A percentile compares a stretch with the other conserved stretches of the same genome.
Conservation (phyloP, 1,284 basidiomycete genomes). For the Sphagnurus paluster region DNA sequence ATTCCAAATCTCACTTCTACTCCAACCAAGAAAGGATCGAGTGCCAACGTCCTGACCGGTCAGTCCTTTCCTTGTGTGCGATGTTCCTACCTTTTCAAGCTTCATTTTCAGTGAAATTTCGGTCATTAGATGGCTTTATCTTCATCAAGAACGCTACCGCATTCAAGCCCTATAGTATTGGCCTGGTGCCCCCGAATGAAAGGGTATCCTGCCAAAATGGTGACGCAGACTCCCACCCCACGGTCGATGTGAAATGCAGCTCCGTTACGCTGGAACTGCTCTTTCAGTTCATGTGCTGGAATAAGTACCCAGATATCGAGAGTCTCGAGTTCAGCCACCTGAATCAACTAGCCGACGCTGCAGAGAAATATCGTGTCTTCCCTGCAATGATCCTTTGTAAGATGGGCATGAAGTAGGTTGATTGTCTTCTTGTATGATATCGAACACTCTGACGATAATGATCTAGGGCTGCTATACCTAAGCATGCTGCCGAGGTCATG, state of each 20-base stretch:
- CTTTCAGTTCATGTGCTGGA: slow-evolving; percentile 15
- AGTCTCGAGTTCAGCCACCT: not conserved
- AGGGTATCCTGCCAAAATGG: no score
- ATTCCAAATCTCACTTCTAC: no score
- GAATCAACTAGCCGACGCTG: slow-evolving; percentile 8
- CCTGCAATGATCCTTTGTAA: slow-evolving; percentile 5
- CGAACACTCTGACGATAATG: not conserved
- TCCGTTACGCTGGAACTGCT: slow-evolving; percentile 12
- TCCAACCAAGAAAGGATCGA: no score
- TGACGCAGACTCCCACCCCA: not conserved
- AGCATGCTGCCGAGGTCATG: not conserved
- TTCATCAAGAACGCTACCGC: no score
- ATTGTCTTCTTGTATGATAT: not conserved
- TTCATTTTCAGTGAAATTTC: no score
- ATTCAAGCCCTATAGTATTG: no score
- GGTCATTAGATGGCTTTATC: no score
- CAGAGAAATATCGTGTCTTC: slow-evolving; percentile 12
- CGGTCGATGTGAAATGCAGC: slow-evolving; percentile 2
- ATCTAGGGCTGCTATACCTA: not conserved
- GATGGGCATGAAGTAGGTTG: slow-evolving; percentile 3
- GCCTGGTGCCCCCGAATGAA: no score
- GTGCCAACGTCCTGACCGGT: no score
- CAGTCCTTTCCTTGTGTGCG: no score
- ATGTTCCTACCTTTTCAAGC: no score
- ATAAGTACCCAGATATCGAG: slow-evolving; percentile 6